Percentiles rank a stretch among this genome's conserved stretches.
These are phyloP conservation scores for Colletotrichum nymphaeae DNA, from an alignment of 2,329 filamentous ascomycete genomes.

Conservation along the genomic window DNA sequence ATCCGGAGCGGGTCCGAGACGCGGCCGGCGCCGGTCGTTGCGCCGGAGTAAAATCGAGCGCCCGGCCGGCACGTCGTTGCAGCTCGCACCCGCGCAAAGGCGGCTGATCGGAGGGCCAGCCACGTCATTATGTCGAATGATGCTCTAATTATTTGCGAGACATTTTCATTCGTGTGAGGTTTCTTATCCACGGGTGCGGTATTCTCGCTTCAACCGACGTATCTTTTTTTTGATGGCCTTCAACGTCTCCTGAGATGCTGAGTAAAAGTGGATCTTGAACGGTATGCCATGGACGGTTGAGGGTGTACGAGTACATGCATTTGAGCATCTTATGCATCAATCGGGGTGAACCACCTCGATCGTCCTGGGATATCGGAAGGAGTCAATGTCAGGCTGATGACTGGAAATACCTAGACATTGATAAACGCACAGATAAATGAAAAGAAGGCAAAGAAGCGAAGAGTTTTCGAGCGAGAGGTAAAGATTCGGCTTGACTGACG, in stretches of 20 bases:
- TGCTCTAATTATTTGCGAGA: neutral
- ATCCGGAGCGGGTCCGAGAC: slow-evolving; percentile 76
- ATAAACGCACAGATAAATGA: too few relatives aligned
- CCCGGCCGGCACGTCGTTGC: neutral
- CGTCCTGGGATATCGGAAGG: too few relatives aligned
- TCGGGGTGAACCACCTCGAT: too few relatives aligned
- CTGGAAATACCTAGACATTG: too few relatives aligned
- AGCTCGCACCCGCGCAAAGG: neutral
- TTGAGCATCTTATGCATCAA: neutral
- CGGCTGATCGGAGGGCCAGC: slow-evolving; percentile 17
- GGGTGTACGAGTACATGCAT: neutral
- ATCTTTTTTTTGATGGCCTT: neutral
- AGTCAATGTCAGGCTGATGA: neutral
- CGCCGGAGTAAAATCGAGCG: slow-evolving; percentile 14
- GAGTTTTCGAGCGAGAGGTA: too few relatives aligned
- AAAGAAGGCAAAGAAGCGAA: too few relatives aligned
- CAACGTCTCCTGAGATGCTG: neutral
- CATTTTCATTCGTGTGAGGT: neutral
- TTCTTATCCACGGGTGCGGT: neutral
- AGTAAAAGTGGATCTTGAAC: neutral
- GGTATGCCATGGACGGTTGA: too few relatives aligned
- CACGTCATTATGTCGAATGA: neutral
- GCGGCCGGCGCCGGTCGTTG: neutral
- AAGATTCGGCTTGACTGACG: neutral
- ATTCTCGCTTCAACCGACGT: neutral